These are phyloP conservation scores for Dictyostelium intermedium DNA, from an alignment of 78 protist genomes.

Conservation along the genomic window DNA sequence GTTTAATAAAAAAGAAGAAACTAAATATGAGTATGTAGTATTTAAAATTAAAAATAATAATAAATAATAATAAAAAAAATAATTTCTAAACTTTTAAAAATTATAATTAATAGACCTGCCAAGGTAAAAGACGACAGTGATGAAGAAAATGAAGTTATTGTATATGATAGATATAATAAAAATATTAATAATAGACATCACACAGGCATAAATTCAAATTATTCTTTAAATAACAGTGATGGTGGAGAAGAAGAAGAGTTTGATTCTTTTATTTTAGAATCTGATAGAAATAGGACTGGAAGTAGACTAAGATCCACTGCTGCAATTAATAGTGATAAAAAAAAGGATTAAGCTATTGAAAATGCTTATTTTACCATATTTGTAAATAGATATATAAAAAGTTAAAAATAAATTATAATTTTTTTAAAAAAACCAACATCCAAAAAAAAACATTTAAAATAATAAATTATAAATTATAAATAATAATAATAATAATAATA, in stretches of 20 bases:
- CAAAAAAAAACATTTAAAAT: no score
- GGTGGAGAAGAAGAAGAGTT: background rate
- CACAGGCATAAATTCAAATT: background rate
- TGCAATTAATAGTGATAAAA: background rate
- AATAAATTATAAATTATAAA: no score
- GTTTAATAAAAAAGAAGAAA: slow-evolving; percentile 62
- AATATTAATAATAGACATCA: background rate
- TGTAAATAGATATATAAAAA: background rate
- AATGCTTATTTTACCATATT: background rate
- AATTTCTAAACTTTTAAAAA: no score
- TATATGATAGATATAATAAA: slow-evolving; percentile 21
- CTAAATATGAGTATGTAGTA: slow-evolving; percentile 35
- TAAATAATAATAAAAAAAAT: background rate
- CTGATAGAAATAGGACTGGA: background rate
- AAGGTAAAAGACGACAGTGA: slow-evolving; percentile 22
- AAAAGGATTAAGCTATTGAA: background rate
- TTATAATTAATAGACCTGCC: background rate
- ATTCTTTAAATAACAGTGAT: background rate
- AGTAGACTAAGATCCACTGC: background rate
- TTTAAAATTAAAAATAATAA: background rate
- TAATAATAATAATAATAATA: no score
- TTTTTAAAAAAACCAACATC: no score
- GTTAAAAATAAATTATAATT: no score
- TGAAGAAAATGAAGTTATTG: slow-evolving; percentile 40
- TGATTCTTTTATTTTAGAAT: slow-evolving; percentile 29